These are phyloP conservation scores for Aegilops tauschii DNA, from an alignment of 176 grass and related monocot species.

Conservation along the genomic window DNA sequence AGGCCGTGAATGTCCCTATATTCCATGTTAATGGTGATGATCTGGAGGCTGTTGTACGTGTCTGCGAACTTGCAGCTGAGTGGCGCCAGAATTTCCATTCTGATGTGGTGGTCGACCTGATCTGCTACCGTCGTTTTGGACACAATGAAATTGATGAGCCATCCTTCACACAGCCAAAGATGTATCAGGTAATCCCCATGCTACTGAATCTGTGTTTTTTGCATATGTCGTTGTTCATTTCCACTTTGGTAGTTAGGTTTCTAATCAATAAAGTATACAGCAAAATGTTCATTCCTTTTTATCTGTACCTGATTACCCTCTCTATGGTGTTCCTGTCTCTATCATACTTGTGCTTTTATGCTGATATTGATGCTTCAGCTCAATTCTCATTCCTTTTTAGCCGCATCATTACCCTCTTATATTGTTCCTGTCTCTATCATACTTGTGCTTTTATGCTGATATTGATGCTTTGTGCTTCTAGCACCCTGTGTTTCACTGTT, in stretches of 20 bases:
- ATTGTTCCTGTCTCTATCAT: background rate
- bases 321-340: background rate
- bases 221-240: background rate
- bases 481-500: background rate
- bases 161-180: conserved; percentile 98
- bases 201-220: background rate
- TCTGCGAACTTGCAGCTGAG: conserved; percentile 85
- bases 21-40: conserved; percentile 96
- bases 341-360: conserved; percentile 1
- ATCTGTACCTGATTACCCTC: background rate
- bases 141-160: conserved; percentile 98
- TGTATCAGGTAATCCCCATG: conserved; percentile 75
- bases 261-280: too few relatives aligned
- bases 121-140: conserved; percentile 89
- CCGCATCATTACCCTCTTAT: background rate
- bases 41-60: conserved; percentile 87
- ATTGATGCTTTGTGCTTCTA: conserved; percentile 8
- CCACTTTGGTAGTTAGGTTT: background rate
- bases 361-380: conserved; percentile 2
- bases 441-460: conserved; percentile 4
- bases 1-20: conserved; percentile 68
- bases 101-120: conserved; percentile 86
- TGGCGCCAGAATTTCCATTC: conserved; percentile 95
- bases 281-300: background rate
- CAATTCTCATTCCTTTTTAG: background rate